These are phyloP conservation scores for Euryodendron excelsum DNA, from an alignment of 148 eudicot genomes.

Conservation along the genomic window DNA sequence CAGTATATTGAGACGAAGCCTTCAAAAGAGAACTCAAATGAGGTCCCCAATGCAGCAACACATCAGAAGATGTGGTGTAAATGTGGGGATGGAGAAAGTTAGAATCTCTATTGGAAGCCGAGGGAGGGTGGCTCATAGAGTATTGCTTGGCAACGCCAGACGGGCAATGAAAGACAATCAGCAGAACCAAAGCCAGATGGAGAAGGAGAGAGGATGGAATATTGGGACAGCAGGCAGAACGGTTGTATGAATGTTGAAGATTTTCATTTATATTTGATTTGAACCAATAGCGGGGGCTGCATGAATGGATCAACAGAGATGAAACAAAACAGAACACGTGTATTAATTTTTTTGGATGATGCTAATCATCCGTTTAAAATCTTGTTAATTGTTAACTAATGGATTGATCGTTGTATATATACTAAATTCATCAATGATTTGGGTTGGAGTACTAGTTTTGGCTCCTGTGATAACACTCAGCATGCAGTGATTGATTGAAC, in stretches of 20 bases:
- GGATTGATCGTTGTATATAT: slow-evolving; percentile 19
- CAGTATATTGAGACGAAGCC: slow-evolving; percentile 57
- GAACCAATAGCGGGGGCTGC: neutral
- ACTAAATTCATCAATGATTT: neutral
- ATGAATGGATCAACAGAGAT: neutral
- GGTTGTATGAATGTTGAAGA: slow-evolving; percentile 17
- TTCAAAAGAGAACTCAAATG: slow-evolving; percentile 52
- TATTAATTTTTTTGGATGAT: slow-evolving; percentile 18
- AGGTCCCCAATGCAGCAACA: slow-evolving; percentile 71
- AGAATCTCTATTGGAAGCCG: slow-evolving; percentile 80
- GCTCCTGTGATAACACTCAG: neutral
- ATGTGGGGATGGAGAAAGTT: slow-evolving; percentile 71
- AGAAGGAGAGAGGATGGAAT: slow-evolving; percentile 89
- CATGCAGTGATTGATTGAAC: neutral
- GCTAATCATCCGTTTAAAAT: slow-evolving; percentile 22
- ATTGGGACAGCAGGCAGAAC: slow-evolving; percentile 41
- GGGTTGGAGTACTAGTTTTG: neutral
- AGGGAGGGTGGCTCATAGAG: slow-evolving; percentile 59
- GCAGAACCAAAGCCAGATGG: slow-evolving; percentile 55
- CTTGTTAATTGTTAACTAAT: slow-evolving; percentile 21
- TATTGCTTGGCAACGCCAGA: slow-evolving; percentile 46
- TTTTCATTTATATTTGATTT: neutral
- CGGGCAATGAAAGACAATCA: slow-evolving; percentile 39
- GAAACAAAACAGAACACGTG: neutral
- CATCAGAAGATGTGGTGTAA: slow-evolving; percentile 53